phyloP scores from a whole-genome alignment of 2,329 filamentous ascomycete species.

The Chaetomiaceae sp. region DNA sequence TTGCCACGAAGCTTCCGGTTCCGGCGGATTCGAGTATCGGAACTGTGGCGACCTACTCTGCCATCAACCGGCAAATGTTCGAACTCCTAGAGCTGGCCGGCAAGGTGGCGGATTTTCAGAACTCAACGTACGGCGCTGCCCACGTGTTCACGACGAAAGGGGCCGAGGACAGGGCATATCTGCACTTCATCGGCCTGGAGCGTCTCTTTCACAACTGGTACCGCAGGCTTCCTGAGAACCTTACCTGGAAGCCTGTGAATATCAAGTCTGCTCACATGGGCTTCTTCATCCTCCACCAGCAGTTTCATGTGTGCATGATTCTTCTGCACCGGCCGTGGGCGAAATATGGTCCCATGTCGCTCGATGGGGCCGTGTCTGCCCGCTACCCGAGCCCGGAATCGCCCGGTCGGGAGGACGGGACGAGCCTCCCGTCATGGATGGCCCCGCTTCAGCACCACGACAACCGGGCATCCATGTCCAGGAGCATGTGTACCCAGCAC shows the following conservation, averaged over 20 bases:
- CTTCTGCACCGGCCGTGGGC: conserved; percentile 51
- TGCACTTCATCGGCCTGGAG: conserved; percentile 48
- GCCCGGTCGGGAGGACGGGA: neutral
- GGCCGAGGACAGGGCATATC: conserved; percentile 44
- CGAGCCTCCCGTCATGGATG: conserved; percentile 20
- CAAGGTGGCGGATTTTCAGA: conserved; percentile 44
- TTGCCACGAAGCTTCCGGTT: conserved; percentile 32
- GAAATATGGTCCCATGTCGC: conserved; percentile 41
- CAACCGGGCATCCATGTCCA: conserved; percentile 37
- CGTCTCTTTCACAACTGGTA: conserved; percentile 54
- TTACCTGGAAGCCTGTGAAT: conserved; percentile 47
- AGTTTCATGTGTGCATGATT: conserved; percentile 51
- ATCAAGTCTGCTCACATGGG: conserved; percentile 46
- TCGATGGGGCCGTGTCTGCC: conserved; percentile 21
- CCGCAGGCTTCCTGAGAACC: conserved; percentile 45
- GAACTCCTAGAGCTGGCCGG: conserved; percentile 54
- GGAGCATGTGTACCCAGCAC: conserved; percentile 52
- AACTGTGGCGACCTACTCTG: conserved; percentile 25
- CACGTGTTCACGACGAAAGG: conserved; percentile 31
- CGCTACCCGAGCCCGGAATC: conserved; percentile 18
- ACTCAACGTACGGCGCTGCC: conserved; percentile 30
- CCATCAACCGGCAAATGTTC: conserved; percentile 49
- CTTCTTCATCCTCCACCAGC: conserved; percentile 53
- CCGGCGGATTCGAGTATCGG: conserved; percentile 32
- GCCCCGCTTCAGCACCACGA: conserved; percentile 38